Evolutionary conservation across 306 rosid species (phyloP).

Genomic region (Hylodesmum podocarpum): DNA sequence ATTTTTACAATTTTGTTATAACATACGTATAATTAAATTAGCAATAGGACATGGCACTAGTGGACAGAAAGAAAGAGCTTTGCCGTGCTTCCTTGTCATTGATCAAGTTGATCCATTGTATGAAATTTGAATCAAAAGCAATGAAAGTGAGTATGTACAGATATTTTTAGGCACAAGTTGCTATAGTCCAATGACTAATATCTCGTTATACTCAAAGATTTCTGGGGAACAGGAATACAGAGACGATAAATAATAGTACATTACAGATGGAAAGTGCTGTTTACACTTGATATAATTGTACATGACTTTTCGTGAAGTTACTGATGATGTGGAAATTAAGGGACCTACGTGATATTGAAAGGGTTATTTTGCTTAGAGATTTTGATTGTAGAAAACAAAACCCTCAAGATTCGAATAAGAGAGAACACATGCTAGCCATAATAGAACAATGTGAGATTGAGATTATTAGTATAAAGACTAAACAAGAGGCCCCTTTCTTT

Average conservation of each 20-base stretch:
- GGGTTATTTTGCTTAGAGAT: constrained; percentile 18
- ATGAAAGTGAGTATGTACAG: not conserved
- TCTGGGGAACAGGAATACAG: constrained; percentile 22
- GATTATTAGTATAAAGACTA: constrained; percentile 32
- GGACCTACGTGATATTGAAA: constrained; percentile 38
- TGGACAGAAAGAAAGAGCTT: constrained; percentile 10
- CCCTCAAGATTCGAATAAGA: constrained; percentile 34
- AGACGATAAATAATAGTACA: constrained; percentile 40
- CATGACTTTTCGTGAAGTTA: constrained; percentile 20
- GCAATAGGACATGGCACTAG: constrained; percentile 1
- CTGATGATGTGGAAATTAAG: not conserved
- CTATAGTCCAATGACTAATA: constrained; percentile 37
- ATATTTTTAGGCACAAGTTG: constrained; percentile 21
- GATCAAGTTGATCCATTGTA: constrained; percentile 20
- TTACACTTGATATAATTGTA: constrained; percentile 29
- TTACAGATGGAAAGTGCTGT: constrained; percentile 58
- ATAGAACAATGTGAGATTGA: constrained; percentile 49
- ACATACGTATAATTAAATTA: not conserved
- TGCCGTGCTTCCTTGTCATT: constrained; percentile 17
- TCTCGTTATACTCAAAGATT: constrained; percentile 28
- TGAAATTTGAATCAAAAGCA: constrained; percentile 12
- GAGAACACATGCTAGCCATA: constrained; percentile 61
- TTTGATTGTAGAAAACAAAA: constrained; percentile 28
- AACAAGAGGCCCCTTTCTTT: constrained; percentile 36
- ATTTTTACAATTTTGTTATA: not conserved